Evolutionary conservation across 2,329 filamentous ascomycete genomes (phyloP).

Genomic region (Ophiostoma ips): DNA sequence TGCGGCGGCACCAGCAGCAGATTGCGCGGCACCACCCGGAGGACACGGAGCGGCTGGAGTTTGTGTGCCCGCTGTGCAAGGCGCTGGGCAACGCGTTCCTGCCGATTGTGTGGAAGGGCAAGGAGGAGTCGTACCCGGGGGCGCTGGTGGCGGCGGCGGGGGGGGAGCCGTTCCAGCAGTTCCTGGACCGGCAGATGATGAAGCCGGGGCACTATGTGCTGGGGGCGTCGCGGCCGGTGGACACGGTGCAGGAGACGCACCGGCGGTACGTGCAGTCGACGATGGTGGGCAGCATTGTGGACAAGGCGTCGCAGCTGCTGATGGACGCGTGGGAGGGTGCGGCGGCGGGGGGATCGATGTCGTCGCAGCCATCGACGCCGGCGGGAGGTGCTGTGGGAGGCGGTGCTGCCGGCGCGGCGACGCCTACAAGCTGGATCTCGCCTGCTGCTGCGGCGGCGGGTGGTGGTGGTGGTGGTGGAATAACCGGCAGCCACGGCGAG

Average conservation of each 20-base stretch:
- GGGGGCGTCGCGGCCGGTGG: slow-evolving; percentile 21
- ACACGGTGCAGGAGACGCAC: slow-evolving; percentile 23
- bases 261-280: slow-evolving; percentile 24
- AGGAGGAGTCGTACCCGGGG: slow-evolving; percentile 71
- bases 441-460: slow-evolving; percentile 4
- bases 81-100: slow-evolving; percentile 90
- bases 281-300: slow-evolving; percentile 27
- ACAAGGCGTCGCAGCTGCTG: slow-evolving; percentile 22
- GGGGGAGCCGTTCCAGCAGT: slow-evolving; percentile 46
- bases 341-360: background rate
- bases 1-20: slow-evolving; percentile 74
- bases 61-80: slow-evolving; percentile 93
- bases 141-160: slow-evolving; percentile 48
- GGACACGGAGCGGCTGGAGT: slow-evolving; percentile 63
- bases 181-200: slow-evolving; percentile 46
- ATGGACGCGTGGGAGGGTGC: slow-evolving; percentile 30
- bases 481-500: too few species aligned
- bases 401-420: background rate
- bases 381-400: too few species aligned
- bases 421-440: background rate
- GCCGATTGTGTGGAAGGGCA: slow-evolving; percentile 88
- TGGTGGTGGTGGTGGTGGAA: background rate
- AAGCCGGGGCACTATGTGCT: slow-evolving; percentile 28
- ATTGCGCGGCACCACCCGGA: slow-evolving; percentile 93
- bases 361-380: background rate